A percentile compares a stretch with the other conserved stretches of the same genome.
These are phyloP conservation scores for Sonneratia caseolaris DNA, from an alignment of 345 rosid genomes.

Conservation along the genomic window DNA sequence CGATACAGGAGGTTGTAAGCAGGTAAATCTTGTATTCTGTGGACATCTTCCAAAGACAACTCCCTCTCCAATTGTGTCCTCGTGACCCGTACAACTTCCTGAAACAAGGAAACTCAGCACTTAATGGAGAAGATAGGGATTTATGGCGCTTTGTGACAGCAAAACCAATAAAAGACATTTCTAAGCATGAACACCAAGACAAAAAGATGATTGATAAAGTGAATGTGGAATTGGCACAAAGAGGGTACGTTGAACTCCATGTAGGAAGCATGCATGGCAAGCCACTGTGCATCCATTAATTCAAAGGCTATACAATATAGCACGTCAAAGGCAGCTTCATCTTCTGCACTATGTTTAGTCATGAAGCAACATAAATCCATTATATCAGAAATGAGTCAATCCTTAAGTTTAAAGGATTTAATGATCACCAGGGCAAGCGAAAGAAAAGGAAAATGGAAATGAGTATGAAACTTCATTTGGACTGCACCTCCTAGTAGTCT, in stretches of 20 bases:
- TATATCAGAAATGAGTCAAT: neutral
- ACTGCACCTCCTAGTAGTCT: slow-evolving; percentile 72
- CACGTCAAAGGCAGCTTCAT: slow-evolving; percentile 88
- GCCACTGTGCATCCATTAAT: slow-evolving; percentile 99
- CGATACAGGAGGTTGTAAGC: slow-evolving; percentile 72
- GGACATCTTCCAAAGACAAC: slow-evolving; percentile 67
- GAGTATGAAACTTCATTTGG: neutral
- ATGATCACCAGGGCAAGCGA: neutral
- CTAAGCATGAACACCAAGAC: neutral
- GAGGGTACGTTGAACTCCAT: slow-evolving; percentile 85
- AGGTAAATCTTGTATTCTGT: slow-evolving; percentile 69
- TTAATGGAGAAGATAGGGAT: neutral
- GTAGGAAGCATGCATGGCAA: slow-evolving; percentile 95
- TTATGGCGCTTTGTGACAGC: no score
- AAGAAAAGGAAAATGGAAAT: neutral
- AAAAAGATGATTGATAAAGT: neutral
- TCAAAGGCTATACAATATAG: slow-evolving; percentile 87
- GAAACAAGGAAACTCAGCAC: slow-evolving; percentile 13
- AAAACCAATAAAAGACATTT: no score
- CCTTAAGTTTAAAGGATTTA: slow-evolving; percentile 1
- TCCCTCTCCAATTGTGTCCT: slow-evolving; percentile 82
- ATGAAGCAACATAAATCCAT: neutral
- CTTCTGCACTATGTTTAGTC: slow-evolving; percentile 42
- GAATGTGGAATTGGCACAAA: slow-evolving; percentile 7
- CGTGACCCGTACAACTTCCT: slow-evolving; percentile 83